Conservation (phyloP, 202 grass and related monocot genomes). For the Hordeum pubiflorum region DNA sequence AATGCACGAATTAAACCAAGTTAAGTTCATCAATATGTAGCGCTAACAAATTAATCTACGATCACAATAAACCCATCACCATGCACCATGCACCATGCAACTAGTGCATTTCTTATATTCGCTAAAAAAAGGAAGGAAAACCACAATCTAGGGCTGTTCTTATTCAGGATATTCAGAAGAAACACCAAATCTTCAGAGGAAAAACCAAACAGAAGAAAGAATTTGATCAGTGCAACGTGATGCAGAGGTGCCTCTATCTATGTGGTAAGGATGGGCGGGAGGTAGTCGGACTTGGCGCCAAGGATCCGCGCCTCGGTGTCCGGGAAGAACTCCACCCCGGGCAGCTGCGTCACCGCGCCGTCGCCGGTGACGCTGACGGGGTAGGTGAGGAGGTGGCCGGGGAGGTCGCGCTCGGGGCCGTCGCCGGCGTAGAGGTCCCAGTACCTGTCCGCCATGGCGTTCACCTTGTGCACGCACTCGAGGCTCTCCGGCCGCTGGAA, state of each 20-base stretch:
- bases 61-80: not conserved
- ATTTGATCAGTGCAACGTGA: not conserved
- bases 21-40: not conserved
- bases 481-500: constrained; percentile 49
- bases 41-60: not conserved
- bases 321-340: constrained; percentile 71
- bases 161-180: constrained; percentile 1
- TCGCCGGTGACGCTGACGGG: constrained; percentile 49
- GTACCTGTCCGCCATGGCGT: constrained; percentile 68
- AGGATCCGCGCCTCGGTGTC: constrained; percentile 68
- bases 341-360: constrained; percentile 58
- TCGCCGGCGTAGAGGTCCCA: constrained; percentile 70
- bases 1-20: not conserved
- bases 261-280: constrained; percentile 79
- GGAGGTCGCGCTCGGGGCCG: constrained; percentile 50
- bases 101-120: not conserved
- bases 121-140: not conserved
- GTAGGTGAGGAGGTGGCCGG: constrained; percentile 84
- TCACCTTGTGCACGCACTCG: constrained; percentile 80
- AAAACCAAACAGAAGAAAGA: not conserved
- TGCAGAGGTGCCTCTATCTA: constrained; percentile 37
- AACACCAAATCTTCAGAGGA: not conserved
- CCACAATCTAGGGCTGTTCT: not conserved
- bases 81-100: not conserved
- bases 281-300: constrained; percentile 52